Evolutionary conservation across 2,329 filamentous ascomycete species (phyloP).

Genomic region (Cladosporium sp.): DNA sequence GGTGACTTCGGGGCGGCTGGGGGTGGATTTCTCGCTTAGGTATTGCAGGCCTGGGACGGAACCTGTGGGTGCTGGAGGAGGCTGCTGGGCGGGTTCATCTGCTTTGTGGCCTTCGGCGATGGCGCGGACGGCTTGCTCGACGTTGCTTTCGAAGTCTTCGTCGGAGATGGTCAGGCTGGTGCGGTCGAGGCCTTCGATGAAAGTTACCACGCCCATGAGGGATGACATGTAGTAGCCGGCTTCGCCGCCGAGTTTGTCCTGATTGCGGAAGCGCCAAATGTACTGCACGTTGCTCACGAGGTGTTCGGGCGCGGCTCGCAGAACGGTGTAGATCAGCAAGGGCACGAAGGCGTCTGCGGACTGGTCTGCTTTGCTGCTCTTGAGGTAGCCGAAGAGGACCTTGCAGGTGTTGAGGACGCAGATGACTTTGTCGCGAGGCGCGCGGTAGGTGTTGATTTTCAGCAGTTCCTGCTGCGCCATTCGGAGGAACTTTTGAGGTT

Average conservation of each 20-base stretch:
- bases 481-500: constrained; percentile 79
- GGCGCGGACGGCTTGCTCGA: constrained; percentile 91
- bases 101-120: constrained; percentile 82
- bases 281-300: constrained; percentile 97
- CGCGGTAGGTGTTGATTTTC: constrained; percentile 94
- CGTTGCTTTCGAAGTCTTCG: constrained; percentile 90
- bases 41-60: constrained; percentile 34
- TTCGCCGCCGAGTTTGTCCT: constrained; percentile 95
- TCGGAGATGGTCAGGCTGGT: constrained; percentile 90
- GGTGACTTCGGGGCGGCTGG: constrained; percentile 54
- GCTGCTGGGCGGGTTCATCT: constrained; percentile 42
- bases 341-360: constrained; percentile 96
- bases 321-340: constrained; percentile 88
- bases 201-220: constrained; percentile 89
- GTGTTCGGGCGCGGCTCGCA: constrained; percentile 91
- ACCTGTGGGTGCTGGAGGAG: constrained; percentile 23
- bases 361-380: constrained; percentile 86
- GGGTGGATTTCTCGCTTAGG: constrained; percentile 45
- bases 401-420: constrained; percentile 99
- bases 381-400: constrained; percentile 92
- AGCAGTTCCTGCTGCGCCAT: constrained; percentile 90
- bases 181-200: constrained; percentile 92
- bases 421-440: constrained; percentile 97
- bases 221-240: constrained; percentile 97
- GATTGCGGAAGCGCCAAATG: constrained; percentile 92